Base-by-base conservation (phyloP, 352 stramenopile genomes). In the Globisporangium middletonii region DNA sequence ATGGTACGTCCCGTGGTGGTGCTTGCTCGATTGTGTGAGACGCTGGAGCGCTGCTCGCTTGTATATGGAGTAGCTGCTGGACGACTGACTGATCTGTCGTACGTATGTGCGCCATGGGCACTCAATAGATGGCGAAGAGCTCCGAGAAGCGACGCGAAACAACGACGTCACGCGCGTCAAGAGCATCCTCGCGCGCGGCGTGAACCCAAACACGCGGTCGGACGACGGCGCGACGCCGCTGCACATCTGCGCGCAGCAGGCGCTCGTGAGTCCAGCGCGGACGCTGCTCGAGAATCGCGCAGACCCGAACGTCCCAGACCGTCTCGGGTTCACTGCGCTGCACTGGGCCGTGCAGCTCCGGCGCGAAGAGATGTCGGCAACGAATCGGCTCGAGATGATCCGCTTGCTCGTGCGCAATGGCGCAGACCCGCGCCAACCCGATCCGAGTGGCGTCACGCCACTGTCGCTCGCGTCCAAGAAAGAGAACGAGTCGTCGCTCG, bases 311-410 rank as follows among this genome's bases (percentile, higher is more conserved):
- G 54, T 77, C 16, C 48, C 49, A 4, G 80, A 91, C 62, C 64
- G 73, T 4, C 61, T 92, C 38, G 82, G 82, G 3, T 90, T 92
- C 46, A 88, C 82, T 12, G 82, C 84, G 9, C 55, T 92, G 41
- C 80, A 94, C 56, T 94, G 84, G 82, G 80, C 84, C 11, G 84
- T 94, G 4, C 82, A 92, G 55, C 73, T 92, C 62, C 78, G 82
- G 47, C 76, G 84, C 50, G 82, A 94, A 64, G 84, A 92, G 68
- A 57, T 78, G 15, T 90, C 77, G 16, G 41, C 72, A 3, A 50
- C 68, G 30, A 90, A 77, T 60, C 78, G 80, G 0, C 66, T 94
- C n/a, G 77, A 80, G 26, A 86, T 86, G 15, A 86, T 92, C 51
- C 73, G 79, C 8, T 60, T 89, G 58, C 53, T 94, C 27, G 55